These are phyloP conservation scores for Arachnomyces sp. DNA, from an alignment of 2,329 filamentous ascomycete genomes.

Conservation along the genomic window DNA sequence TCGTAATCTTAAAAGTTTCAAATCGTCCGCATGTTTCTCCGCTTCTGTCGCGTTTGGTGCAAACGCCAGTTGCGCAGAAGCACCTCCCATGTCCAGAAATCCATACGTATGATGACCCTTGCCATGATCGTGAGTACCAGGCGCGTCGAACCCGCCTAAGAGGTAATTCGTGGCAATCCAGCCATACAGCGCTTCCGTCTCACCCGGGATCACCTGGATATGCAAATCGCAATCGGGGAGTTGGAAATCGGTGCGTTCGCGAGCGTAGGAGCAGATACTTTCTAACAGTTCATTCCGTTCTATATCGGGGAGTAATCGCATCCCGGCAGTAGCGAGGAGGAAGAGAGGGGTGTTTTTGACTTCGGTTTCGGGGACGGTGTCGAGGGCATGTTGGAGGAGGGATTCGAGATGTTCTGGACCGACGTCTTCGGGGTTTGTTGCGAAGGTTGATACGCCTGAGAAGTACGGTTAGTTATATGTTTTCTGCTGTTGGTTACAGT, in stretches of 20 bases:
- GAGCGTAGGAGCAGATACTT: constrained; percentile 76
- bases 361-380: constrained; percentile 66
- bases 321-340: constrained; percentile 88
- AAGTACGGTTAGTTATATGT: constrained; percentile 1
- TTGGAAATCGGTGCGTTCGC: constrained; percentile 66
- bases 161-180: constrained; percentile 98
- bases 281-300: constrained; percentile 66
- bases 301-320: constrained; percentile 69
- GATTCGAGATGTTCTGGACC: constrained; percentile 72
- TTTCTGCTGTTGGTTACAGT: background rate
- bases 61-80: constrained; percentile 95
- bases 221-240: constrained; percentile 85
- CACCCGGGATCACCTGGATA: constrained; percentile 88
- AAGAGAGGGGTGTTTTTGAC: constrained; percentile 84
- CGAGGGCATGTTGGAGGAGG: constrained; percentile 72
- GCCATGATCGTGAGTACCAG: constrained; percentile 66
- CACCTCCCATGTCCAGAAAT: constrained; percentile 96
- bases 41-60: constrained; percentile 89
- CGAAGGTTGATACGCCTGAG: constrained; percentile 73
- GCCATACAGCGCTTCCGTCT: constrained; percentile 91
- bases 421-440: constrained; percentile 63
- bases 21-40: constrained; percentile 76
- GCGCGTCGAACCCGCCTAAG: constrained; percentile 77
- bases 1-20: constrained; percentile 77
- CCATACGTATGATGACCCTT: constrained; percentile 91